Evolutionary conservation across 345 rosid genomes (phyloP), one percentile per base, ranked within the genome.

Genomic region (Brassica rapa): DNA sequence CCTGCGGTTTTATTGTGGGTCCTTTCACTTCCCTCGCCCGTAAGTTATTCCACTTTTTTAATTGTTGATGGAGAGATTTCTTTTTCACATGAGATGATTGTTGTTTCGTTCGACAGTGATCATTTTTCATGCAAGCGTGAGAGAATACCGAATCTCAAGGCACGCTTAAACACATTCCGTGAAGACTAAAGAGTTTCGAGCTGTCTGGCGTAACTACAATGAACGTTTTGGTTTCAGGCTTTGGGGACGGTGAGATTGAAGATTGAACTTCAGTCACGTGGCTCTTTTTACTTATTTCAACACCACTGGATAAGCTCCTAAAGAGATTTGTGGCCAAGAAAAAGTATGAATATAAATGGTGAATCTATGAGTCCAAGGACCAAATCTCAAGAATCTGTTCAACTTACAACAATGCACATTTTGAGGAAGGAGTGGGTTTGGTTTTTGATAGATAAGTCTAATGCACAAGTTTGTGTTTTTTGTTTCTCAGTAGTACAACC

Each of bases 141-240:
- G 83, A 81, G 29, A 27, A 81, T 77, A 35, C 83, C 83, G 35
- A 81, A 81, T 63, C 83, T 81, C 29, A 81, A 81, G 70, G 83
- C 83, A 60, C 83, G 81, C 39, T 53, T 81, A 46, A 81, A 81
- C 55, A 81, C 83, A 59, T 81, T 81, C 70, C 83, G 83, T 5
- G 83, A 81, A 76, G 83, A 81, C 33, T 81, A 81, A 81, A 76
- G 83, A 81, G 49, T 81, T 76, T 9, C 70, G 83, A 3, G 83
- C 83, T 49, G 83, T 81, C 56, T 81, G 83, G 83, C 83, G 81
- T 10, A 81, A 81, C 77, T 81, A 81, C 74, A 76, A 81, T 15
- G 83, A 81, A 49, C 25, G 29, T 27, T 27, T 27, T 27, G 49
- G 49, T 41, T 41, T 41, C 49, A 41, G 49, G 49, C 11, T 41